Base-by-base conservation (phyloP, 2,329 filamentous ascomycete species). In the Byssochlamys sp. region DNA sequence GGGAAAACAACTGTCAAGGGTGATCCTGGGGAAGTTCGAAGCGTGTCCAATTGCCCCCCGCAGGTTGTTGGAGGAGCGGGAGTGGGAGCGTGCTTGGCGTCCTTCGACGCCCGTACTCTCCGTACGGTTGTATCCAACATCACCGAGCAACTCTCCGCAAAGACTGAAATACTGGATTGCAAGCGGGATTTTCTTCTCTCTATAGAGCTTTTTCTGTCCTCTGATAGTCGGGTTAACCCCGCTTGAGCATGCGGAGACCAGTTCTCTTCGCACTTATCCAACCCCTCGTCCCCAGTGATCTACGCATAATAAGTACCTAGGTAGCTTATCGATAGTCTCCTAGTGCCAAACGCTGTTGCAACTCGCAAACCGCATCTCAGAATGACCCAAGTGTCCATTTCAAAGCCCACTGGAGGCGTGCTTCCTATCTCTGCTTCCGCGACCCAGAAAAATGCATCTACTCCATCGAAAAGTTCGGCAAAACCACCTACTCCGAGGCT, bases 401-500 rank as follows among this genome's bases (percentile, higher is more conserved):
- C 59, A 55, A 73, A 72, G 59, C 61, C 70, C 12, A 67, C 78
- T 4, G 83, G 82, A 63, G 83, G 83, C 27, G 75, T 83, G 9
- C 71, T 83, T 33, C 75, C 81, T 50, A 77, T 82, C 52, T 72
- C 77, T 50, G 73, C 75, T 9, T 71, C 76, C 25, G 76, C 78
- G 49, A 75, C 77, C 1, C 77, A 72, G 65, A 78, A 70, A 68
- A 66, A 75, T n/a, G 65, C 71, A 39, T 72, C 78, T 51, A 58
- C 74, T 29, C 61, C 76, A 2, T 67, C 75, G 52, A 85, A 80
- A 71, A 73, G 77, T 55, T 65, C 69, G 4, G 65, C 73, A 39
- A 76, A 77, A 57, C 69, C 69, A 2, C 71, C 81, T 1, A 72
- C 79, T 19, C 81, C 85, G 57, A 88, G 89, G 19, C 82, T 95